These are phyloP conservation scores for Avena atlantica DNA, from an alignment of 176 grass and related monocot genomes.

Conservation along the genomic window DNA sequence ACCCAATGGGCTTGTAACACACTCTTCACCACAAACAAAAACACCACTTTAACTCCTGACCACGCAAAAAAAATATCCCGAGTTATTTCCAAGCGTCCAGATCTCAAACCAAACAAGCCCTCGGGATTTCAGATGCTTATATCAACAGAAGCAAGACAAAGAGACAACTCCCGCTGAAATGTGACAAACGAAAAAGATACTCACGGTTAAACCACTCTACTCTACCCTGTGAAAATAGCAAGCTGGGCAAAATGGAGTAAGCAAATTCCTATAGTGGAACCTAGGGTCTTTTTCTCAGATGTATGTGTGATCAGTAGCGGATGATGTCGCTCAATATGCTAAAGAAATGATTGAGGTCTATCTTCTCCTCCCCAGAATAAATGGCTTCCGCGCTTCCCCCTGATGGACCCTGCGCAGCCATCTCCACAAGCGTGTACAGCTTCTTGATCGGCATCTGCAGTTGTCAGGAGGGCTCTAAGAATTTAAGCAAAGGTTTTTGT, in stretches of 20 bases:
- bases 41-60: conserved; percentile 2
- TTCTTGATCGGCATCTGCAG: conserved; percentile 93
- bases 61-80: not conserved
- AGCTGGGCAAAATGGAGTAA: not conserved
- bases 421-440: conserved; percentile 89
- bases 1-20: not conserved
- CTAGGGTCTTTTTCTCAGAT: conserved; percentile 8
- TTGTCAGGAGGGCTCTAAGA: conserved; percentile 28
- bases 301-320: conserved; percentile 43
- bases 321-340: conserved; percentile 88
- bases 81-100: not conserved
- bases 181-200: conserved; percentile 1
- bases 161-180: not conserved
- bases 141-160: not conserved
- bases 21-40: not conserved
- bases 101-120: conserved; percentile 2
- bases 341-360: conserved; percentile 91
- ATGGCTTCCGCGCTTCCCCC: conserved; percentile 78
- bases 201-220: conserved; percentile 30
- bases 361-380: conserved; percentile 80
- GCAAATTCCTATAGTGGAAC: conserved; percentile 24
- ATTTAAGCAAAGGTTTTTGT: conserved; percentile 40
- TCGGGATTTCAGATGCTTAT: not conserved
- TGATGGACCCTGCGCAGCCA: conserved; percentile 80
- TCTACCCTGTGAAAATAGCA: conserved; percentile 16